Percentiles rank a stretch among this genome's conserved stretches.
phyloP scores from a whole-genome alignment of 2,329 filamentous ascomycete species.

The Epichloe amarillans region DNA sequence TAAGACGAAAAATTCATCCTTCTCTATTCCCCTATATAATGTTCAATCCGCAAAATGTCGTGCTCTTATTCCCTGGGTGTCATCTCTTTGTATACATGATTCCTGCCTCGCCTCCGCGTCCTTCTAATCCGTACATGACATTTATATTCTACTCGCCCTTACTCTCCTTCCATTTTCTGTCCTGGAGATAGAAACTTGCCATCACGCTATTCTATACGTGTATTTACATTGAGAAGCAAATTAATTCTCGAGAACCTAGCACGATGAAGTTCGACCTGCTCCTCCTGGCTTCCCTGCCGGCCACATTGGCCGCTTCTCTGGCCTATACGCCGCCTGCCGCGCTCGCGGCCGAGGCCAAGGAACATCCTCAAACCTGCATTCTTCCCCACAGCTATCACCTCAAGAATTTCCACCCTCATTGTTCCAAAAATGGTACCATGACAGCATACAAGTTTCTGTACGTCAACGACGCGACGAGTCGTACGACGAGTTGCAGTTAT shows the following conservation, averaged over 20 bases:
- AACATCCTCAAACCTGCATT: constrained; percentile 17
- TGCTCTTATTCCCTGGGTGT: not conserved
- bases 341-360: constrained; percentile 14
- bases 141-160: not conserved
- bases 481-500: constrained; percentile 29
- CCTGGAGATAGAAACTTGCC: not conserved
- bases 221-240: not conserved
- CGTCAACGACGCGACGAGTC: constrained; percentile 24
- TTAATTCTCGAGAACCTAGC: not conserved
- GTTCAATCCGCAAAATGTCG: not conserved
- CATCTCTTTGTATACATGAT: not conserved
- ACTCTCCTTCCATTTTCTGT: not conserved
- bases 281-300: constrained; percentile 6
- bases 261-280: constrained; percentile 6
- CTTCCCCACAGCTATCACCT: constrained; percentile 27
- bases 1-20: too few relatives aligned
- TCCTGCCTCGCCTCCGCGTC: too few relatives aligned
- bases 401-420: constrained; percentile 21
- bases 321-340: constrained; percentile 16
- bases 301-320: constrained; percentile 11
- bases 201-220: not conserved
- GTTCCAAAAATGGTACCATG: constrained; percentile 21
- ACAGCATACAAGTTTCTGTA: constrained; percentile 27
- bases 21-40: not conserved
- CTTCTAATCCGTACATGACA: not conserved